Percentiles rank a stretch among this genome's conserved stretches.
These are phyloP conservation scores for Mycena kentingensis DNA, from an alignment of 768 basidiomycete genomes.

Conservation along the genomic window DNA sequence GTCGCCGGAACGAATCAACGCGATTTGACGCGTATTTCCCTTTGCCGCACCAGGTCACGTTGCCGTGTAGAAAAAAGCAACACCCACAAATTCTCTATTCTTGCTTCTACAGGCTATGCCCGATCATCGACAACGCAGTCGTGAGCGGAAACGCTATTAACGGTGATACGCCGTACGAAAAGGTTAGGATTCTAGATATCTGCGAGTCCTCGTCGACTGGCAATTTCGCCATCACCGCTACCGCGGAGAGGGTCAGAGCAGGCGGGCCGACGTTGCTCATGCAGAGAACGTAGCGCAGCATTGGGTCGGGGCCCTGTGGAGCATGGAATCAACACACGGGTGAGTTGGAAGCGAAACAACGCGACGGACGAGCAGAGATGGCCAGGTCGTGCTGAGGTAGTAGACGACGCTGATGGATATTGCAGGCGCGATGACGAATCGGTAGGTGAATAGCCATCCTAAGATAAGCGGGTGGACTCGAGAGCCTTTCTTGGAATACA, in stretches of 20 bases:
- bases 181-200: constrained; percentile 19
- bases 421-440: constrained; percentile 19
- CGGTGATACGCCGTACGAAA: constrained; percentile 16
- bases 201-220: constrained; percentile 15
- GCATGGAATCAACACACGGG: background rate
- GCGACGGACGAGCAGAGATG: constrained; percentile 14
- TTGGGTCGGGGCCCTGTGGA: constrained; percentile 15
- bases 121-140: constrained; percentile 9
- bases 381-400: constrained; percentile 15
- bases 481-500: constrained; percentile 20
- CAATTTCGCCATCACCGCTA: constrained; percentile 18
- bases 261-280: constrained; percentile 19
- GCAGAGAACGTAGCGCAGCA: constrained; percentile 17
- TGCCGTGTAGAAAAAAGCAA: too few relatives aligned
- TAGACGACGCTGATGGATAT: constrained; percentile 20
- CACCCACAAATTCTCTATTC: too few relatives aligned
- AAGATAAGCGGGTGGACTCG: constrained; percentile 5
- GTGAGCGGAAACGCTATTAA: constrained; percentile 16
- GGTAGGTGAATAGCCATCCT: constrained; percentile 21
- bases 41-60: too few relatives aligned
- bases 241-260: constrained; percentile 17
- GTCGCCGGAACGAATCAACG: too few relatives aligned
- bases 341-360: background rate
- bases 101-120: background rate
- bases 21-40: too few relatives aligned